phyloP scores from a whole-genome alignment of 2,329 filamentous ascomycete genomes.

The Mycosphaerella sp. region DNA sequence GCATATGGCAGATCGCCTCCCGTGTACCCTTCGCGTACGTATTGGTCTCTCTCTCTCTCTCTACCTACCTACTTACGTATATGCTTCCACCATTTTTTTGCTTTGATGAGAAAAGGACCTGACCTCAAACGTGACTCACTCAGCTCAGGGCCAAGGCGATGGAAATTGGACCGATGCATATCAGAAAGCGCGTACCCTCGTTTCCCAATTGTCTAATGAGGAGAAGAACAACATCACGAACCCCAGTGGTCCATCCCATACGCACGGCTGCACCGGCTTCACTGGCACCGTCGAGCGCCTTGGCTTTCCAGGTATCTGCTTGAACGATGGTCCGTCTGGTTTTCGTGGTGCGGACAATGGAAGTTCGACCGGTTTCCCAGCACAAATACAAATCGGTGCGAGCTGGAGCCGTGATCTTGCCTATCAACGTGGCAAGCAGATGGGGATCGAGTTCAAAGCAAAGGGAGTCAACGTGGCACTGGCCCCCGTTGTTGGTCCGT shows the following conservation, averaged over 20 bases:
- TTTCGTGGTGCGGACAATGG: constrained; percentile 50
- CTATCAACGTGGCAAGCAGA: constrained; percentile 28
- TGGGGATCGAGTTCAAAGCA: constrained; percentile 31
- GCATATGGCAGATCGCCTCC: constrained; percentile 29
- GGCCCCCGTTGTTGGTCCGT: constrained; percentile 28
- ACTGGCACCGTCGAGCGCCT: constrained; percentile 35
- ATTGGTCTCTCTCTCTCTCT: neutral
- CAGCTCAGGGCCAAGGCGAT: constrained; percentile 18
- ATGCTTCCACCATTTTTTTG: too few relatives aligned
- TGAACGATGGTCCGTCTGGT: constrained; percentile 36
- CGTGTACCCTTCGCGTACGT: constrained; percentile 28
- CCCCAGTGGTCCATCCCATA: constrained; percentile 4
- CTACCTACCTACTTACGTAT: too few relatives aligned
- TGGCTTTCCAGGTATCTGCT: constrained; percentile 38
- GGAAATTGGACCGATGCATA: constrained; percentile 37
- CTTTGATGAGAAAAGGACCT: too few relatives aligned
- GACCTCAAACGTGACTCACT: constrained; percentile 3
- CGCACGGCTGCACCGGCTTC: constrained; percentile 49
- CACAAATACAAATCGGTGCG: constrained; percentile 33
- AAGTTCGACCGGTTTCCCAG: constrained; percentile 35
- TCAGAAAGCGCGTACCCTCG: constrained; percentile 35
- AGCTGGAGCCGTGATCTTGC: constrained; percentile 35
- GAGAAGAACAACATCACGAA: constrained; percentile 40
- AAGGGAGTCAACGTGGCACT: constrained; percentile 30
- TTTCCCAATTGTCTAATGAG: constrained; percentile 34